Percentiles rank a stretch among this genome's conserved stretches.
These are phyloP conservation scores for Syzygium malaccense DNA, from an alignment of 441 rosid genomes.

Conservation along the genomic window DNA sequence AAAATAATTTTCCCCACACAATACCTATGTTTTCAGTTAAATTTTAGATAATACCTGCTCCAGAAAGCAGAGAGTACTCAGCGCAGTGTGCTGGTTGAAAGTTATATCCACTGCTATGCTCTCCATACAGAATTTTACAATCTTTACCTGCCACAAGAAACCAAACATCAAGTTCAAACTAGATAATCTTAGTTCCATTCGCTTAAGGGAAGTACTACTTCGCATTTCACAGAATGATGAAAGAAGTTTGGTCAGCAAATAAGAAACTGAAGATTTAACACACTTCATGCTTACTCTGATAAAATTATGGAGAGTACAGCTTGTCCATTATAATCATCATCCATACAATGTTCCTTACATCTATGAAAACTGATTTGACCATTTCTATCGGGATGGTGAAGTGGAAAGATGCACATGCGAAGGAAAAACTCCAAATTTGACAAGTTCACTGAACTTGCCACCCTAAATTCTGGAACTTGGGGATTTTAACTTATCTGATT, in stretches of 20 bases:
- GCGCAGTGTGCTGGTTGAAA: constrained; percentile 52
- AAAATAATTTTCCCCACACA: neutral
- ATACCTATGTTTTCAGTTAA: neutral
- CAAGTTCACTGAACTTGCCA: neutral
- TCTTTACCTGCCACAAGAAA: constrained; percentile 39
- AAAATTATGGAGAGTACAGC: neutral
- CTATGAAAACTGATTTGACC: neutral
- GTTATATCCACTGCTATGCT: constrained; percentile 54
- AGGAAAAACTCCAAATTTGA: neutral
- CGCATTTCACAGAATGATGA: neutral
- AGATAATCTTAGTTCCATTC: neutral
- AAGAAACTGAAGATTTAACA: neutral
- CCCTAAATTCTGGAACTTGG: neutral
- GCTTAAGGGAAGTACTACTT: neutral
- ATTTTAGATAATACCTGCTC: constrained; percentile 39
- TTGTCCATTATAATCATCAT: neutral
- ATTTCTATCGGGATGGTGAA: neutral
- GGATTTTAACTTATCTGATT: neutral
- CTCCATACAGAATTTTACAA: constrained; percentile 48
- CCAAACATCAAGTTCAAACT: neutral
- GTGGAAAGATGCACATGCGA: neutral
- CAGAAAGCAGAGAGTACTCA: constrained; percentile 46
- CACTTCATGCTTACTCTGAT: neutral
- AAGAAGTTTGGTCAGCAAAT: neutral
- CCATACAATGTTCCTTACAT: neutral